Evolutionary conservation across 768 basidiomycete genomes (phyloP).

Genomic region (Leccinum subtestaceum): DNA sequence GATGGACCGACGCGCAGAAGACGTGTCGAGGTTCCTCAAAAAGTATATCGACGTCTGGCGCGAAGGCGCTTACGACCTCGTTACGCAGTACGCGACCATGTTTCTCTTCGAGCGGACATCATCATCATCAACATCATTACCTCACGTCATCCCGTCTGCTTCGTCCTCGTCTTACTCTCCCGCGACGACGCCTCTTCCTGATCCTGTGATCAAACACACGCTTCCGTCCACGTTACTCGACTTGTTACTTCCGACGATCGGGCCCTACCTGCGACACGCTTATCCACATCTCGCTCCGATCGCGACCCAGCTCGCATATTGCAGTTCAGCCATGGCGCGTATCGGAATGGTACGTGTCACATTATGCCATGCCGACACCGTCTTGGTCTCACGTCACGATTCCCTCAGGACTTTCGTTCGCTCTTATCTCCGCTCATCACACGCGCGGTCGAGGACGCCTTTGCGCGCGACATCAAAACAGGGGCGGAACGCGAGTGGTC

Average conservation of each 20-base stretch:
- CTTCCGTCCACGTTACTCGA: constrained; percentile 32
- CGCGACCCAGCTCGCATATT: constrained; percentile 94
- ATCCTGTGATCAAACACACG: constrained; percentile 29
- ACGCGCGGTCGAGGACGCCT: constrained; percentile 56
- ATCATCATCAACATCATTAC: constrained; percentile 10
- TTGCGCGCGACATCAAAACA: constrained; percentile 43
- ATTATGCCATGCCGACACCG: background rate
- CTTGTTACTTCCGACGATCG: constrained; percentile 66
- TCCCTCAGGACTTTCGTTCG: constrained; percentile 58
- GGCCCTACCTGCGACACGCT: constrained; percentile 56
- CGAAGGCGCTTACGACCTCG: constrained; percentile 88
- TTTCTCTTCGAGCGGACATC: constrained; percentile 67
- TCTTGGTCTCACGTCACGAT: background rate
- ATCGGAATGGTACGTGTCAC: constrained; percentile 62
- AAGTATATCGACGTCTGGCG: constrained; percentile 89
- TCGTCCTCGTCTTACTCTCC: constrained; percentile 20
- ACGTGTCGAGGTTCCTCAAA: constrained; percentile 74
- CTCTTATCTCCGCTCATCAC: constrained; percentile 66
- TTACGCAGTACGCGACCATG: constrained; percentile 86
- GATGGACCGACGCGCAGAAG: constrained; percentile 63
- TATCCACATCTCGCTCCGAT: constrained; percentile 68
- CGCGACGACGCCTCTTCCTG: constrained; percentile 19
- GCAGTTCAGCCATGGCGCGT: constrained; percentile 87
- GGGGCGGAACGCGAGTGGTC: constrained; percentile 37
- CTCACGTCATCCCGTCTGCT: constrained; percentile 11